Base-by-base conservation (phyloP, 495 filamentous ascomycete genomes). In the Tuber brumale region DNA sequence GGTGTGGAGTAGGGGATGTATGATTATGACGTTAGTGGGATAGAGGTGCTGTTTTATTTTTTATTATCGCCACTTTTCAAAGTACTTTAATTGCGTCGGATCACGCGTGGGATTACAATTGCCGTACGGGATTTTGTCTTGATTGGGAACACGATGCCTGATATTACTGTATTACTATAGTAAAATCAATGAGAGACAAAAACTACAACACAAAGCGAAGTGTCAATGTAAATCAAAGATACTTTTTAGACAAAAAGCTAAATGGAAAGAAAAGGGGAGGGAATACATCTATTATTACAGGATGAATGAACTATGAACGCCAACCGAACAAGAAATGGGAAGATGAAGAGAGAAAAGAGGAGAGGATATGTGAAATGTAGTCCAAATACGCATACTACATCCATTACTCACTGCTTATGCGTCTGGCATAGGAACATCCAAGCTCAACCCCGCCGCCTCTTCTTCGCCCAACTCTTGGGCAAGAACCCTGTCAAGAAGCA, bases 401-500 rank as follows among this genome's bases (percentile, higher is more conserved):
- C 27, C 57, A 35, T 66, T 35, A 35, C 14, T 27, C 3, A 1
- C 27, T 66, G 12, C 27, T 35, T 66, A 35, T 66, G 57, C 57
- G 14, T 35, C 57, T 3, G 27, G 10, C 57, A 66, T 35, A 35
- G 57, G 57, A 16, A 66, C 57, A 77, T 82, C 81, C 73, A 82
- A 71, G 48, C 75, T 82, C 71, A 82, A 74, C n/a, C 61, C 72
- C 23, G 46, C 75, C 31, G 81, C 81, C 73, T 71, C 81, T 42
- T 75, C 82, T 42, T 72, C 74, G 27, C 81, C 85, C 72, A 88
- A 81, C 80, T 91, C 89, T 77, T 81, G 86, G 76, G 86, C 83
- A 35, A 88, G 77, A 46, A 88, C 86, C 82, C 88, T 88, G 74
- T 88, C 86, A 8, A 90, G 83, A 31, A 90, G 82, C 42, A 86